These are phyloP conservation scores for Diplosphaera chodatii DNA, from an alignment of 139 green algal species.

Conservation along the genomic window DNA sequence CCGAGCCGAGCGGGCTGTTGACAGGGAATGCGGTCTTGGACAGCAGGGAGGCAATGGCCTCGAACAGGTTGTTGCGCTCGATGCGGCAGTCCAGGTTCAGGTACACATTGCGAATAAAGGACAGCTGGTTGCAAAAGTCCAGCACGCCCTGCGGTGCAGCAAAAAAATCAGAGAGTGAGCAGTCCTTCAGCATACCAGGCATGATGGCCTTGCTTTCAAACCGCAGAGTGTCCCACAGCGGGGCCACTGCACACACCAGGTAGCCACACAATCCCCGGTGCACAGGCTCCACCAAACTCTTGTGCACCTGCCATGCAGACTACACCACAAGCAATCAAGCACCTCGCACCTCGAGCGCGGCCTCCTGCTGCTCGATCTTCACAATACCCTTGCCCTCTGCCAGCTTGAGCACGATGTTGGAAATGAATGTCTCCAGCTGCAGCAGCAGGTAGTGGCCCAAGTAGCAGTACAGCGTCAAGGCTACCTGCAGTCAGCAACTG, in stretches of 20 bases:
- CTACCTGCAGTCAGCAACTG: constrained; percentile 24
- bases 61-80: constrained; percentile 76
- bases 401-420: constrained; percentile 69
- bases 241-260: no score
- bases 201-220: no score
- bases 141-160: constrained; percentile 64
- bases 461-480: constrained; percentile 68
- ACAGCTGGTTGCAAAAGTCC: constrained; percentile 80
- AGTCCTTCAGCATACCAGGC: no score
- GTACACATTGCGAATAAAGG: constrained; percentile 82
- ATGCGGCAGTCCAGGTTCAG: constrained; percentile 85
- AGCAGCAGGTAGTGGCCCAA: constrained; percentile 64
- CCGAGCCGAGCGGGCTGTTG: constrained; percentile 54
- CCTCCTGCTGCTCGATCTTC: constrained; percentile 62
- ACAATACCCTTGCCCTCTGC: constrained; percentile 58
- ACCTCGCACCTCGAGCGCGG: constrained; percentile 78
- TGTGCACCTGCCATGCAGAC: no score
- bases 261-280: no score
- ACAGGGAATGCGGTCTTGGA: constrained; percentile 77
- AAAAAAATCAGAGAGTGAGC: background rate
- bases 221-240: no score
- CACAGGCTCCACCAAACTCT: no score
- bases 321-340: background rate
- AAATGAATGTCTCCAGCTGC: constrained; percentile 81
- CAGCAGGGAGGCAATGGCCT: constrained; percentile 63